Conservation (phyloP, 2,329 filamentous ascomycete species). For the Periconia digitata region DNA sequence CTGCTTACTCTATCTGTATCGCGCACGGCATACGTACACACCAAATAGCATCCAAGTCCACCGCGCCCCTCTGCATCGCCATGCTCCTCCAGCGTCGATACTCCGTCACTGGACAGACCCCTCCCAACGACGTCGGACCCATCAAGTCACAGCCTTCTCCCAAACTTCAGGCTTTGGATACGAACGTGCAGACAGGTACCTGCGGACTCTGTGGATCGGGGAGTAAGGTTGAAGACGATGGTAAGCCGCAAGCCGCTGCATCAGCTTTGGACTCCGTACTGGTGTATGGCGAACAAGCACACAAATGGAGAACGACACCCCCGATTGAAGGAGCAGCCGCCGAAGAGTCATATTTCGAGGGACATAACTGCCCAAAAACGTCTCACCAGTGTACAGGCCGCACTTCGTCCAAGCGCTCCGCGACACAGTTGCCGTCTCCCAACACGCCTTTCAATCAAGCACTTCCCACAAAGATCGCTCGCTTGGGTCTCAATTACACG, state of each 20-base stretch:
- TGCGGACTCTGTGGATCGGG: slow-evolving; percentile 35
- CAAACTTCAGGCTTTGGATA: slow-evolving; percentile 41
- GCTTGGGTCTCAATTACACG: slow-evolving; percentile 22
- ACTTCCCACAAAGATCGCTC: slow-evolving; percentile 39
- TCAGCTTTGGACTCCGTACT: slow-evolving; percentile 9
- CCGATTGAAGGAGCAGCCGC: background rate
- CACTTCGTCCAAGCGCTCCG: slow-evolving; percentile 39
- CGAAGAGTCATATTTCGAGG: slow-evolving; percentile 1
- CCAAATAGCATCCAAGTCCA: background rate
- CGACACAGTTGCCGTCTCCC: slow-evolving; percentile 40
- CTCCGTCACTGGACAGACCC: slow-evolving; percentile 41
- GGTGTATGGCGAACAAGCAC: slow-evolving; percentile 7
- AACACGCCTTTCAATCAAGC: slow-evolving; percentile 34
- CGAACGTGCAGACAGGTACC: slow-evolving; percentile 32
- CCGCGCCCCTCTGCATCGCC: slow-evolving; percentile 1
- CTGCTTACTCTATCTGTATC: background rate
- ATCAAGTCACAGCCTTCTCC: slow-evolving; percentile 35
- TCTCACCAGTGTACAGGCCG: slow-evolving; percentile 26
- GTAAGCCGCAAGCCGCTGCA: slow-evolving; percentile 5
- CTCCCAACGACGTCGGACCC: slow-evolving; percentile 35
- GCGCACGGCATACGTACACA: background rate
- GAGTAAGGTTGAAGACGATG: slow-evolving; percentile 10
- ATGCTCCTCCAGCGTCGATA: slow-evolving; percentile 40
- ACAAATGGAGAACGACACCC: no score
- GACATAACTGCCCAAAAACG: slow-evolving; percentile 31